Base-by-base conservation (phyloP, 768 basidiomycete species). In the Russula foetens region DNA sequence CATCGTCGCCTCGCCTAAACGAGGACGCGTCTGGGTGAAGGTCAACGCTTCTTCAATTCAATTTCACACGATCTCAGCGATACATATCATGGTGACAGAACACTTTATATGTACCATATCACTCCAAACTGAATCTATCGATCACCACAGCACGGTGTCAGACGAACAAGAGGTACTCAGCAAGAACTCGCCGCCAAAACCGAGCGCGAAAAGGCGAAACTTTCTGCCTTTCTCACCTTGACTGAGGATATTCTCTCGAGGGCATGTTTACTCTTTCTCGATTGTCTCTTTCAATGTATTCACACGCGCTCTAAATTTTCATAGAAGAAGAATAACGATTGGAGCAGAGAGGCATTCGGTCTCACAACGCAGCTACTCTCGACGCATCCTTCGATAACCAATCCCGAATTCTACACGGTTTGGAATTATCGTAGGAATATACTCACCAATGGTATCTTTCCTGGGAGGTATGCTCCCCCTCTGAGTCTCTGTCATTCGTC, bases 341-440 rank as follows among this genome's bases (percentile, higher is more conserved):
- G 81, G 80, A 83, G 84, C 60, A 70, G 73, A 29, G 86, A 88
- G n/a, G 84, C 91, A 0, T 82, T 98, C 38, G 77, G 81, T n/a
- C 74, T 88, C 44, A 96, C 94, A 0, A 85, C 85, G 17, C 78
- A 76, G 28, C 72, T 98, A 24, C 82, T 99, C 9, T 83, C 84
- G 53, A 67, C 88, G 44, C 50, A 62, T 43, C 56, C 61, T n/a
- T 24, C 41, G 21, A 17, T 62, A 26, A 64, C 48, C 29, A 98
- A 98, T 69, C 94, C 96, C 2, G 97, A 99, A 73, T 93, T 93
- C 70, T 97, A 97, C 72, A 95, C 96, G 1, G 76, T 90, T 39
- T 98, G 97, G 97, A 96, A 97, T 73, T 95, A 93, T 73, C 81
- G 97, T 48, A 79, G 96, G 33, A 79, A 82, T 55, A 93, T 97